phyloP scores from a whole-genome alignment of 441 rosid genomes.

The Pelargonium australe region DNA sequence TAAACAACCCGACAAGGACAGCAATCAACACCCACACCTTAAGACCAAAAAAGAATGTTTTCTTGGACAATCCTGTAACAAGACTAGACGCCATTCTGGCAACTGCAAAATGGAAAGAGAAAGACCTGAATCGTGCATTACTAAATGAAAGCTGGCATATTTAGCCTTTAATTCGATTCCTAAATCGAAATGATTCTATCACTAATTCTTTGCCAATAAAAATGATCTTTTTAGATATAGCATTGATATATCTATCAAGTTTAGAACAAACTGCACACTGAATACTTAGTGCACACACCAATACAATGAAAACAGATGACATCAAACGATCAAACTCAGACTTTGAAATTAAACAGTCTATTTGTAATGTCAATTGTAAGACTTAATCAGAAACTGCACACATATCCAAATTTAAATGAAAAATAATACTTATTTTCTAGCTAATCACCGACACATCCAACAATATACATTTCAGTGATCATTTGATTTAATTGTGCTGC shows the following conservation, averaged over 20 bases:
- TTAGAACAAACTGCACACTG: too few relatives aligned
- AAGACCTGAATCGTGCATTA: not conserved
- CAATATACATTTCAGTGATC: not conserved
- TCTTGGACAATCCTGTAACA: constrained; percentile 54
- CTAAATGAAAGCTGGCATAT: too few relatives aligned
- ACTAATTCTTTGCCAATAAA: too few relatives aligned
- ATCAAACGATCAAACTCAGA: not conserved
- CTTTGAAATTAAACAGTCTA: not conserved
- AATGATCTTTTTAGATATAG: not conserved
- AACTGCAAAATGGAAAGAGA: not conserved
- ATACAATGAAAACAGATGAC: not conserved
- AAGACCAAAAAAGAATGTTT: constrained; percentile 42
- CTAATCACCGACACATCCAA: not conserved
- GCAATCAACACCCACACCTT: constrained; percentile 75
- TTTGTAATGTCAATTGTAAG: not conserved
- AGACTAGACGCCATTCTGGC: constrained; percentile 32
- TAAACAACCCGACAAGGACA: constrained; percentile 54
- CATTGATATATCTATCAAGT: not conserved
- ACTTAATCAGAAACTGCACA: not conserved
- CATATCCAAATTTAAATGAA: not conserved
- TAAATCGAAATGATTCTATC: not conserved
- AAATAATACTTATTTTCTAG: too few relatives aligned
- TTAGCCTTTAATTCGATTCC: not conserved
- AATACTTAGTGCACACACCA: too few relatives aligned
- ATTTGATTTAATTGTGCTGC: not conserved